A percentile compares a stretch with the other conserved stretches of the same genome.
These are phyloP conservation scores for Solanum tacnaense DNA, from an alignment of 257 asterid genomes.

Conservation along the genomic window DNA sequence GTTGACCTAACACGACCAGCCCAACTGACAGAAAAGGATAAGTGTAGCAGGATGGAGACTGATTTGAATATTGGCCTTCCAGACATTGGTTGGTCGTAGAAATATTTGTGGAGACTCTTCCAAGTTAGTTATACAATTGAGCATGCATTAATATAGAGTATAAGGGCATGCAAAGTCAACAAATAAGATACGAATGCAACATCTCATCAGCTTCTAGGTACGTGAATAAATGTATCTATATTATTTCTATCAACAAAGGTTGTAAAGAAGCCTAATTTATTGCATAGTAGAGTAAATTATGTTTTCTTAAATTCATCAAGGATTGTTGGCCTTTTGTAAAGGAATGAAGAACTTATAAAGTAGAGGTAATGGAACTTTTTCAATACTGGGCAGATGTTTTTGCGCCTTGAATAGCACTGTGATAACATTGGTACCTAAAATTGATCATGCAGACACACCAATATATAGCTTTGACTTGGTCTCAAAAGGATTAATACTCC, in stretches of 20 bases:
- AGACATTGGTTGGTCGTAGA: constrained; percentile 3
- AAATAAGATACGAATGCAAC: background rate
- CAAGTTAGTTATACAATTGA: background rate
- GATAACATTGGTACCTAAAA: no score
- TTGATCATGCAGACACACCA: no score
- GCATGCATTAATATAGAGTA: no score
- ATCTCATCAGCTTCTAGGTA: background rate
- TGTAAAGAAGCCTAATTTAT: background rate
- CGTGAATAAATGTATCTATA: background rate
- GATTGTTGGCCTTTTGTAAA: no score
- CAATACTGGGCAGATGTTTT: no score
- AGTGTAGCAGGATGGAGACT: constrained; percentile 21
- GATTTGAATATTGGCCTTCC: constrained; percentile 26
- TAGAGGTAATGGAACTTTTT: no score
- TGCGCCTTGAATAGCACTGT: no score
- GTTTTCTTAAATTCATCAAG: background rate
- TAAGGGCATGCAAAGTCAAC: background rate
- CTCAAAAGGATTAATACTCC: no score
- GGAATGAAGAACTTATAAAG: no score
- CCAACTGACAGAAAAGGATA: background rate
- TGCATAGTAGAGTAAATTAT: background rate
- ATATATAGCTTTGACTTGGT: no score
- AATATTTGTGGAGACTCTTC: background rate
- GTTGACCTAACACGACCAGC: background rate
- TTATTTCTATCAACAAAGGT: background rate